Base-by-base conservation (phyloP, 257 asterid species). In the Echites panduratus region DNA sequence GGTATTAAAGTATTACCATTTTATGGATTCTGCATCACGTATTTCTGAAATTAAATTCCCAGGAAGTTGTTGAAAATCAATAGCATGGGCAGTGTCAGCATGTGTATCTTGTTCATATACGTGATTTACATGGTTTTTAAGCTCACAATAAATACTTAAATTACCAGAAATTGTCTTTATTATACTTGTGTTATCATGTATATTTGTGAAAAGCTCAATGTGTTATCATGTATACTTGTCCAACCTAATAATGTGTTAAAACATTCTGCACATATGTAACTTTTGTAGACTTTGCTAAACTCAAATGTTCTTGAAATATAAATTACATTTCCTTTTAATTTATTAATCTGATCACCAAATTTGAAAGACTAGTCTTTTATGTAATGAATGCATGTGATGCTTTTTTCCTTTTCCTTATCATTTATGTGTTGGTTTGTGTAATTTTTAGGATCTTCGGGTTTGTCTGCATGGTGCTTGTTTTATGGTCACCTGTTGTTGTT, bases 401-500 rank as follows among this genome's bases (percentile, higher is more conserved):
- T 6, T 13, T 29, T 29, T 70, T 48, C 70, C 5, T 58, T 56
- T 48, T 12, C 14, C 61, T 47, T 9, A 32, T 47, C 7, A 47
- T 61, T 27, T 6, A 53, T 65, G 22, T 32, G 8, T 40, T 16
- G 43, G 62, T 38, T 62, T 24, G 57, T 66, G 75, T 22, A 9
- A 32, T 68, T 63, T 69, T 45, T 48, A 95, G 99, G 92, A 89
- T 92, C 78, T 78, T 73, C 70, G 95, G 95, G 73, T 95, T 95
- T 79, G 78, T 80, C 68, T 80, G 83, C 73, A 66, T 95, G 99
- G 99, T 92, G 85, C 85, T 95, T 76, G 92, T 95, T 79, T 87
- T 95, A 38, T 95, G 99, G 97, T 87, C 98, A 58, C 99, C 99
- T 22, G 78, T 95, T 70, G 76, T 86, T 47, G 71, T 95, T 82